Evolutionary conservation across 2,329 filamentous ascomycete species (phyloP).

Genomic region (Whalleya microplaca): DNA sequence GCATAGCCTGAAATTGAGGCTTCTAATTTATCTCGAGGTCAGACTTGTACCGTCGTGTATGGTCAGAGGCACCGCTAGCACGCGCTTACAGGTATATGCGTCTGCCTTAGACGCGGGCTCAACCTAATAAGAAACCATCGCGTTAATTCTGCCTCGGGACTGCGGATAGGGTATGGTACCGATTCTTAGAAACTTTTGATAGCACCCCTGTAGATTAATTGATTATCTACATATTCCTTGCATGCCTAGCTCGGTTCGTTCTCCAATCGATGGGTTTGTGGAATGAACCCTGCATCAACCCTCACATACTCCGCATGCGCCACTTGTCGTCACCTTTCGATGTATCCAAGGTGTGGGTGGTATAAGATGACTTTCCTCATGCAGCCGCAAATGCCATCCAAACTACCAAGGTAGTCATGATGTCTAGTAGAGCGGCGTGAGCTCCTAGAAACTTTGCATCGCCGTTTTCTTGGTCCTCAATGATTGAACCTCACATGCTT

Average conservation of each 20-base stretch:
- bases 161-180: slow-evolving; percentile 33
- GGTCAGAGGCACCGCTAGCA: neutral
- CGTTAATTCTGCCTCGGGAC: slow-evolving; percentile 43
- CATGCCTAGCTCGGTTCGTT: slow-evolving; percentile 43
- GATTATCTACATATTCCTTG: slow-evolving; percentile 49
- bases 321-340: slow-evolving; percentile 47
- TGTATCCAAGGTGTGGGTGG: slow-evolving; percentile 49
- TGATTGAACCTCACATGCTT: slow-evolving; percentile 39
- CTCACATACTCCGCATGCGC: slow-evolving; percentile 52
- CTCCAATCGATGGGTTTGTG: slow-evolving; percentile 39
- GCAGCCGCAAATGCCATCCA: slow-evolving; percentile 28
- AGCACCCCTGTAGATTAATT: slow-evolving; percentile 49
- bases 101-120: slow-evolving; percentile 48
- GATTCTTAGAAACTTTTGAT: slow-evolving; percentile 41
- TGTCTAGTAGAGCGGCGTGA: slow-evolving; percentile 45
- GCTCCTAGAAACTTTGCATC: slow-evolving; percentile 43
- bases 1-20: neutral
- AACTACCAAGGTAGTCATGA: slow-evolving; percentile 41
- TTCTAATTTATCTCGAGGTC: neutral
- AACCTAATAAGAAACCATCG: slow-evolving; percentile 43
- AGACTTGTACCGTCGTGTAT: neutral
- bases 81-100: slow-evolving; percentile 5
- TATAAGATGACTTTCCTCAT: slow-evolving; percentile 40
- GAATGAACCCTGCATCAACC: slow-evolving; percentile 42
- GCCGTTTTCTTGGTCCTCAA: slow-evolving; percentile 42